Base-by-base conservation (phyloP, 2,329 filamentous ascomycete genomes). In the Aspergillus cejpii region DNA sequence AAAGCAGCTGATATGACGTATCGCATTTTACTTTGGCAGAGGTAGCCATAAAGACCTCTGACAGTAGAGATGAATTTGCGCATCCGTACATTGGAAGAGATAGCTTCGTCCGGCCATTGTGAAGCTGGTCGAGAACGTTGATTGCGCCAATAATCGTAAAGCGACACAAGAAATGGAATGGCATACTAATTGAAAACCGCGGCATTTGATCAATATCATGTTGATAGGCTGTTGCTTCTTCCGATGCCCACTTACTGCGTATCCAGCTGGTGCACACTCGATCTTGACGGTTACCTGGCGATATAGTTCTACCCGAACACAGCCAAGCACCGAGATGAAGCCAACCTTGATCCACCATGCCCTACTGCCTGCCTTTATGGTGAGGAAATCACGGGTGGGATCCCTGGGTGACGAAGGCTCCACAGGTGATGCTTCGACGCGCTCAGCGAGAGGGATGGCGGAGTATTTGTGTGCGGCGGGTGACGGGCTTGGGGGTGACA, bases 241-340 rank as follows among this genome's bases (percentile, higher is more conserved):
- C 11, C 7, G 7, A 21, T 17, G 2, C 24, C 34, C 15, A 52
- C 64, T 58, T 60, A 68, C 66, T 41, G 59, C 44, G 52, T 60
- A 63, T 49, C 61, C 63, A 26, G 55, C 37, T 17, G 54, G 58
- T 15, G 66, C 60, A 53, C 74, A 77, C 58, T 76, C 69, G 10
- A 62, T 62, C 37, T 71, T 65, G 19, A 58, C 50, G 8, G 70
- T 58, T 3, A 72, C 58, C 41, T 64, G 62, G 28, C 70, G 66
- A 45, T 69, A 65, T 3, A 74, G 29, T 41, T 69, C 70, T 12
- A 70, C 49, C 24, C 67, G 62, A 40, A 60, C 20, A 38, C 58
- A 62, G 21, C 65, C 43, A 14, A 59, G 49, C 11, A 23, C 45
- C 10, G 57, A 49, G 8, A 64, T 45, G 3, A 56, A 17, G 12